A percentile compares a stretch with the other conserved stretches of the same genome.
phyloP scores from a whole-genome alignment of 768 basidiomycete species.

The Lactarius psammicola region DNA sequence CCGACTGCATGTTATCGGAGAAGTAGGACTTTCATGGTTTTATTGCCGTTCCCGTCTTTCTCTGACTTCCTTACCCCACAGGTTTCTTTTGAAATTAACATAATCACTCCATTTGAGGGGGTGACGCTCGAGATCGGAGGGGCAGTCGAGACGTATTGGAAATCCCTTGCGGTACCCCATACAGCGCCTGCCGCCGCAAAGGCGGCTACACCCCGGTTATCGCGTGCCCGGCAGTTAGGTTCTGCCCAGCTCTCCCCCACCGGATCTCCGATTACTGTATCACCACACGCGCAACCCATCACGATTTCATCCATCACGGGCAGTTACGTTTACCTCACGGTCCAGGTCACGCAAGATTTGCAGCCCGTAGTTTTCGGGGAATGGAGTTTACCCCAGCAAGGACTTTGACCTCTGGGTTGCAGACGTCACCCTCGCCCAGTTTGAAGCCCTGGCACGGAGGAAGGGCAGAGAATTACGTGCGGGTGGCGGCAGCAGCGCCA shows the following conservation, averaged over 20 bases:
- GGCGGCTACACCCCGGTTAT: slow-evolving; percentile 30
- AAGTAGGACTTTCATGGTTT: slow-evolving; percentile 49
- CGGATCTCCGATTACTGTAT: slow-evolving; percentile 49
- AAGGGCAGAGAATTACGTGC: slow-evolving; percentile 44
- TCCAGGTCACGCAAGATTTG: slow-evolving; percentile 90
- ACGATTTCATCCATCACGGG: slow-evolving; percentile 89
- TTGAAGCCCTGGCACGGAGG: slow-evolving; percentile 59
- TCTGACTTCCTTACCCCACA: slow-evolving; percentile 35
- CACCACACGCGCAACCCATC: slow-evolving; percentile 51
- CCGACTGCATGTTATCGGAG: slow-evolving; percentile 90
- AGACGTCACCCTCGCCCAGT: slow-evolving; percentile 83
- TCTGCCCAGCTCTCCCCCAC: slow-evolving; percentile 60
- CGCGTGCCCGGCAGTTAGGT: slow-evolving; percentile 34
- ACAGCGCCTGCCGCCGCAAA: slow-evolving; percentile 33
- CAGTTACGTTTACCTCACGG: slow-evolving; percentile 78
- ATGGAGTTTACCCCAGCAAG: slow-evolving; percentile 70
- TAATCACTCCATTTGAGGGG: slow-evolving; percentile 86
- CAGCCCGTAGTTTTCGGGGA: slow-evolving; percentile 83
- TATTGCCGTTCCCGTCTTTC: background rate
- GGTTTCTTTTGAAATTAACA: slow-evolving; percentile 86
- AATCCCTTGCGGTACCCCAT: slow-evolving; percentile 63
- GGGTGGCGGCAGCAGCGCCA: slow-evolving; percentile 29
- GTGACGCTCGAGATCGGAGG: slow-evolving; percentile 94
- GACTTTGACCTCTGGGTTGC: slow-evolving; percentile 76
- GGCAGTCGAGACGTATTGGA: slow-evolving; percentile 98